Evolutionary conservation across 164 flowering plant genomes (phyloP).

Genomic region (Vitis amurensis): DNA sequence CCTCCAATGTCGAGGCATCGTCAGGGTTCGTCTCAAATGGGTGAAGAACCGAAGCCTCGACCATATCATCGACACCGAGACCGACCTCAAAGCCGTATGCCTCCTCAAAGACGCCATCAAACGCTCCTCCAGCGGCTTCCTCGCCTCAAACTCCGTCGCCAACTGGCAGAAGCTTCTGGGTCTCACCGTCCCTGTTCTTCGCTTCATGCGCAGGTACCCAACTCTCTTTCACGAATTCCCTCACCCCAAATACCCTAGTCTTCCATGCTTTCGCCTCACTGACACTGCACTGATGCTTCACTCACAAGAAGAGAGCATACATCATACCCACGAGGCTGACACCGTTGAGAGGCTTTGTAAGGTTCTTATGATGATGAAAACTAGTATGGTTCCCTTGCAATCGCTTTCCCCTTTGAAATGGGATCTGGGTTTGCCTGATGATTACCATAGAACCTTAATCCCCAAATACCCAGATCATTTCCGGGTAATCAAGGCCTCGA

Average conservation of each 20-base stretch:
- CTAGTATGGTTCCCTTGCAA: slow-evolving; percentile 40
- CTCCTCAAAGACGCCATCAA: slow-evolving; percentile 91
- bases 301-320: slow-evolving; percentile 42
- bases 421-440: slow-evolving; percentile 87
- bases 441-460: slow-evolving; percentile 47
- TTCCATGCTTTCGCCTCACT: slow-evolving; percentile 72
- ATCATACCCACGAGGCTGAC: slow-evolving; percentile 30
- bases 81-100: slow-evolving; percentile 88
- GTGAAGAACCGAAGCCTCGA: slow-evolving; percentile 78
- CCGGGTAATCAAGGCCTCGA: slow-evolving; percentile 44
- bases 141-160: slow-evolving; percentile 59
- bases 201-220: slow-evolving; percentile 85
- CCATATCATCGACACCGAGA: slow-evolving; percentile 83
- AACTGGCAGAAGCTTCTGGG: slow-evolving; percentile 84
- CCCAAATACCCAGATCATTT: slow-evolving; percentile 64
- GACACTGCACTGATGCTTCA: slow-evolving; percentile 56
- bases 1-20: slow-evolving; percentile 33
- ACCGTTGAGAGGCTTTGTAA: slow-evolving; percentile 46
- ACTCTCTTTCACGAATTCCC: slow-evolving; percentile 80
- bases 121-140: slow-evolving; percentile 67
- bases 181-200: slow-evolving; percentile 87
- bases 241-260: slow-evolving; percentile 51
- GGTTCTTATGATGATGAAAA: slow-evolving; percentile 59
- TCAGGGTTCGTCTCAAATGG: slow-evolving; percentile 88
- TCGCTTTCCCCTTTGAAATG: slow-evolving; percentile 61